Percentiles rank a stretch among this genome's conserved stretches.
phyloP scores from a whole-genome alignment of 31 red algal species.

The Bonnemaisonia californica region DNA sequence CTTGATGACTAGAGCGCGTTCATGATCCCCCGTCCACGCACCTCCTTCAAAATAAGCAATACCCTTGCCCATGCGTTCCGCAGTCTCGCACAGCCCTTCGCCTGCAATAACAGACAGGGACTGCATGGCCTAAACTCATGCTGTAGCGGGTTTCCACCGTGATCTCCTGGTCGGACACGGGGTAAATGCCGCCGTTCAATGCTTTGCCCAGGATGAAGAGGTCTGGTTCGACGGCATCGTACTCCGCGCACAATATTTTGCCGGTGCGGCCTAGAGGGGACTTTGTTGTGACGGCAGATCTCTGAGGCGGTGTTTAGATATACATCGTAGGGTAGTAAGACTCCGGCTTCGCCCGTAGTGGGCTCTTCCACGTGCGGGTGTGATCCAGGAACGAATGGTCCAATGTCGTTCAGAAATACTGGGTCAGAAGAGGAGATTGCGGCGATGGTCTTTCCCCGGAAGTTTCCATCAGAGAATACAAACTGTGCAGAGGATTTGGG shows the following conservation, averaged over 20 bases:
- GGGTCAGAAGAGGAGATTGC: constrained; percentile 82
- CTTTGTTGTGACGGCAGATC: constrained; percentile 80
- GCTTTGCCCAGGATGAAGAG: constrained; percentile 95
- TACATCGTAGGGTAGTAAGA: constrained; percentile 82
- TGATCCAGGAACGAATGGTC: constrained; percentile 83
- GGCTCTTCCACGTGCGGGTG: constrained; percentile 97
- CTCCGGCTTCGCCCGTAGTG: constrained; percentile 96
- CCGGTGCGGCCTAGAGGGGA: constrained; percentile 90
- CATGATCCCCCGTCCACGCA: constrained; percentile 88
- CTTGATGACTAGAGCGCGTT: constrained; percentile 79
- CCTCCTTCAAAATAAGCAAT: constrained; percentile 60
- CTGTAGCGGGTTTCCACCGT: constrained; percentile 98
- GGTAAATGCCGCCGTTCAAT: constrained; percentile 89
- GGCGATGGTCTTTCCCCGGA: constrained; percentile 90
- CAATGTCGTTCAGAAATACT: constrained; percentile 72
- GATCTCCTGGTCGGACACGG: constrained; percentile 95
- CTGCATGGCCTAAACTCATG: constrained; percentile 73
- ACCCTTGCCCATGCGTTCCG: constrained; percentile 57
- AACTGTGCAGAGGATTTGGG: constrained; percentile 60
- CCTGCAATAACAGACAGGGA: constrained; percentile 85
- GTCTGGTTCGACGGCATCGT: constrained; percentile 86
- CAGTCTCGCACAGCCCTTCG: constrained; percentile 77
- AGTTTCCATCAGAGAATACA: constrained; percentile 94
- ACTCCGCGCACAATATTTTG: constrained; percentile 77
- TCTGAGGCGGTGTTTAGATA: constrained; percentile 71